Base-by-base conservation (phyloP, 2,329 filamentous ascomycete species). In the Exserohilum turcica region DNA sequence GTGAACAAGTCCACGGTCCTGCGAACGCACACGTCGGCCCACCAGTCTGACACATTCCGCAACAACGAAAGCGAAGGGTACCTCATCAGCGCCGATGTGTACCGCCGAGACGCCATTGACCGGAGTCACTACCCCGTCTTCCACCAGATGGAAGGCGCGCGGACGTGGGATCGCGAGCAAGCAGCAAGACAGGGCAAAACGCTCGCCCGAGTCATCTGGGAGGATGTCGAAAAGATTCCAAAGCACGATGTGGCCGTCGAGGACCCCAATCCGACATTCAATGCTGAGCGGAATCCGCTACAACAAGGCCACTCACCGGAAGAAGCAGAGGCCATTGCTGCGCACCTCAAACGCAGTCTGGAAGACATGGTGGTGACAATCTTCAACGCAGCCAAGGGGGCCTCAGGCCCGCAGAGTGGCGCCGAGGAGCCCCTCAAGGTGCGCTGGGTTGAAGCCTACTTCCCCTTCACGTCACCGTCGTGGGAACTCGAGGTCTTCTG, bases 401-500 rank as follows among this genome's bases (percentile, higher is more conserved):
- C 74, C 6, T 76, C 80, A 13, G 79, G 78, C 53, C 74, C 71
- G 9, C 78, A 79, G 5, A 66, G 37, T 21, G 21, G 55, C 8
- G 45, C 63, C 43, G 89, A 95, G 21, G 4, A 24, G 67, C 91
- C 92, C 4, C 79, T 97, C 33, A 87, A 86, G 63, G 87, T 97
- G 67, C 86, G 94, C 61, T 99, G 94, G 94, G 87, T 97, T 6
- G 93, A 97, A 74, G 92, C 94, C 1, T 97, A 94, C 76, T 99
- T 99, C 77, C 94, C 94, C 33, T 97, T 97, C 73, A 99, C 94
- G 0, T 92, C 88, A 52, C 94, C 94, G 0, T 94, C 89, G 6
- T 99, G 91, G 90, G 94, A 99, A 74, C 83, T 99, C 19, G 94
- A 99, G 72, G 91, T 99, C 8, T 92, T 90, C 80, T 97, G 93